Evolutionary conservation across 768 basidiomycete genomes (phyloP), one percentile per base, ranked within the genome.

Genomic region (Auriscalpium orientale): DNA sequence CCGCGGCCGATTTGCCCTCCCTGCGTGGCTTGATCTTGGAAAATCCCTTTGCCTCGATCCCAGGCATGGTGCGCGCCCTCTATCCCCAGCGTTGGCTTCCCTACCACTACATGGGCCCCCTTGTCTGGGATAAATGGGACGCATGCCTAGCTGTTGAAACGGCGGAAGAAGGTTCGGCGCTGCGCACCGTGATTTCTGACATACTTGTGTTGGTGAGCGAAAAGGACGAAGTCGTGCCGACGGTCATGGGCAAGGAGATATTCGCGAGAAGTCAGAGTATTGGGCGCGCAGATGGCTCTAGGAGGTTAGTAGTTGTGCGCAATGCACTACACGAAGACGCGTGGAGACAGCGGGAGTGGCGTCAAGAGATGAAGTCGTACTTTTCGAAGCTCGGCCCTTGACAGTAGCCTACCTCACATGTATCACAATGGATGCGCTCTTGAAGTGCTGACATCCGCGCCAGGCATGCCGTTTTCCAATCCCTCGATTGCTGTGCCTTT

Each of bases 21-120:
- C 65, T 75, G 20, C 56, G 60, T 16, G 79, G 76, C 2, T 53
- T 79, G 11, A 67, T 80, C 8, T 65, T 80, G 5, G 79, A 81
- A 65, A 81, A 81, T 62, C 73, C 79, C 0, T 74, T 81, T 53
- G 66, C 75, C 1, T 77, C 74, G 15, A 71, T 79, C 18, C 73
- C 75, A 0, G 69, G 58, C 8, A 80, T 81, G 79, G 69, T 80
- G 13, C 60, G 65, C 20, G 72, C 75, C 9, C 64, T 81, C 8
- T 80, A 81, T 56, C 75, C 78, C 0, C 70, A 75, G 44, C 65
- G 63, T 18, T 79, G 75, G 76, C 57, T 80, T 7, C 79, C 79
- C 0, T 80, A 81, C 59, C 76, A 71, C 36, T 74, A 76, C 56
- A 70, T 81, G n/a, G 68, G 68, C 3, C 68, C 71, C 0, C 66